Conservation (phyloP, 306 rosid genomes). For the Parietaria judaica region DNA sequence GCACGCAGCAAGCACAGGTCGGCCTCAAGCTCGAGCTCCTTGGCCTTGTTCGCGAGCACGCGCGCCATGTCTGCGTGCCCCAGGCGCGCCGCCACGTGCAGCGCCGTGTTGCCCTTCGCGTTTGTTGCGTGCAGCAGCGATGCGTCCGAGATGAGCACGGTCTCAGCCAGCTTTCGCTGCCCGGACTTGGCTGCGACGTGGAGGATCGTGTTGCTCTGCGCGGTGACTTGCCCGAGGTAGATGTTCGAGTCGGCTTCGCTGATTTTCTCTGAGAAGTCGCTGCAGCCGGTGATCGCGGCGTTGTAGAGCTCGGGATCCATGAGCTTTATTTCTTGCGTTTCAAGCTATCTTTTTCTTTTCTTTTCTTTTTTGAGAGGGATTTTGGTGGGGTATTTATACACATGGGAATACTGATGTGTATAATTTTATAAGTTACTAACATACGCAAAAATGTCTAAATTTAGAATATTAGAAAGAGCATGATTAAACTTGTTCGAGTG, state of each 20-base stretch:
- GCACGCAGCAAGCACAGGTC: neutral
- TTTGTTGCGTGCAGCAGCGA: constrained; percentile 5
- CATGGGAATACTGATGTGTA: neutral
- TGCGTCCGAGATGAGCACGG: constrained; percentile 5
- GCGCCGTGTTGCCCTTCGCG: constrained; percentile 4
- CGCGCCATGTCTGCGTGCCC: constrained; percentile 9
- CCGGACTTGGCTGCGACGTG: constrained; percentile 14
- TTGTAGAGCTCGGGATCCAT: constrained; percentile 14
- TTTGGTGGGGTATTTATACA: constrained; percentile 1
- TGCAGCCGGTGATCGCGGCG: constrained; percentile 7
- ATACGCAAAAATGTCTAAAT: neutral
- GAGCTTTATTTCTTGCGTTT: constrained; percentile 1
- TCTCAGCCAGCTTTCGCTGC: constrained; percentile 11
- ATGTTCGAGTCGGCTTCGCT: constrained; percentile 6
- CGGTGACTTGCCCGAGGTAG: constrained; percentile 10
- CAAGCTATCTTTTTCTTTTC: constrained; percentile 2
- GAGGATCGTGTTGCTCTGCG: constrained; percentile 11
- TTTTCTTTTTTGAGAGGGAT: neutral
- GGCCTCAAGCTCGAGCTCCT: constrained; percentile 5
- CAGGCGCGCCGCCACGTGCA: constrained; percentile 4
- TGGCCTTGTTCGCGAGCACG: constrained; percentile 2
- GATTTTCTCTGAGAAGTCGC: constrained; percentile 2
- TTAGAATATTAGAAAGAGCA: neutral
- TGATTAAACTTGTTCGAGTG: neutral
- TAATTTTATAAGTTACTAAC: neutral